Evolutionary conservation across 1,284 basidiomycete genomes (phyloP).

Genomic region (Dichomitus squalens): DNA sequence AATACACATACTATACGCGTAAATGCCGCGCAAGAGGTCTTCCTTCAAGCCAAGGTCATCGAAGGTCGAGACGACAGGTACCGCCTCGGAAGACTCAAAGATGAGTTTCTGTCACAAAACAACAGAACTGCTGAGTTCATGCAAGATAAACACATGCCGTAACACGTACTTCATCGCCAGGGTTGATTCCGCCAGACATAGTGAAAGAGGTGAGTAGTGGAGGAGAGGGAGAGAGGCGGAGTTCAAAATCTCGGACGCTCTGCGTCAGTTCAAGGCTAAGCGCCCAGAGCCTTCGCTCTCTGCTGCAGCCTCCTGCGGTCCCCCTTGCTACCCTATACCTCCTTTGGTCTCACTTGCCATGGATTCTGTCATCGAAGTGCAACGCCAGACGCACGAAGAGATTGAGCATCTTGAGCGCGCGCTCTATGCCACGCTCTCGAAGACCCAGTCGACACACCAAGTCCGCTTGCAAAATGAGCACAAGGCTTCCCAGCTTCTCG

Average conservation of each 20-base stretch:
- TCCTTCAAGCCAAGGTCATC: conserved; percentile 96
- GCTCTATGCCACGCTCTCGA: conserved; percentile 71
- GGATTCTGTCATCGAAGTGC: conserved; percentile 92
- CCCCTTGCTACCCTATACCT: conserved; percentile 10
- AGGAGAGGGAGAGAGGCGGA: conserved; percentile 51
- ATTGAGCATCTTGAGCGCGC: conserved; percentile 86
- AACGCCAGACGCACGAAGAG: conserved; percentile 94
- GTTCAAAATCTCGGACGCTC: conserved; percentile 45
- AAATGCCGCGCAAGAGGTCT: conserved; percentile 95
- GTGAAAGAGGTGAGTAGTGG: conserved; percentile 32
- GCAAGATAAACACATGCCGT: not conserved
- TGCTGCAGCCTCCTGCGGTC: conserved; percentile 3
- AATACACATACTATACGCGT: conserved; percentile 89
- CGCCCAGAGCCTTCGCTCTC: conserved; percentile 15
- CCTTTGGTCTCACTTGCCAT: conserved; percentile 43
- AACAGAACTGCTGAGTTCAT: not conserved
- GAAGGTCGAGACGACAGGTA: conserved; percentile 85
- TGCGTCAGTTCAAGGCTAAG: conserved; percentile 4
- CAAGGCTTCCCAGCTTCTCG: conserved; percentile 84
- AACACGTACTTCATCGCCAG: conserved; percentile 70
- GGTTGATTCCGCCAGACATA: conserved; percentile 76
- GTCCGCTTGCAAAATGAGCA: conserved; percentile 79
- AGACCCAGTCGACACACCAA: conserved; percentile 63
- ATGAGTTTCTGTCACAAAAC: conserved; percentile 74
- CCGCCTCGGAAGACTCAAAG: conserved; percentile 96